Evolutionary conservation across 2,329 filamentous ascomycete genomes (phyloP), one percentile per base, ranked within the genome.

Genomic region (Sporothrix globosa): DNA sequence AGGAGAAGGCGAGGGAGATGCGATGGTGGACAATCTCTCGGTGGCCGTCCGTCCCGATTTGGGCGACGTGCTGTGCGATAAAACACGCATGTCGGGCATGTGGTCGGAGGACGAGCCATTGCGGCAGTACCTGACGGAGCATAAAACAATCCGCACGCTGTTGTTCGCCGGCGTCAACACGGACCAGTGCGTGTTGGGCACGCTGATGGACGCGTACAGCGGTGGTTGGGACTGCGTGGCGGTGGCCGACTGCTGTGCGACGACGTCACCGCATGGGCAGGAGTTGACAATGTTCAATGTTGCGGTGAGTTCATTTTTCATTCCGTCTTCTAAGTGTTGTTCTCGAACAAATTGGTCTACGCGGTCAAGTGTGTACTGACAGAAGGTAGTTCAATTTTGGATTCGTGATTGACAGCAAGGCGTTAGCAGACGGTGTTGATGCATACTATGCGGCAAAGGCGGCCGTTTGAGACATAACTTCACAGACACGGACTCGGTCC

Each of bases 121-220:
- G 60, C 81, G 81, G 69, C 76, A 77, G 52, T 82, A 80, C 52
- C 76, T 88, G 66, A 63, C 10, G 61, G 52, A 17, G 3, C 60
- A 46, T 80, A 63, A 79, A 79, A 0, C 82, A 81, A 27, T 66
- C 70, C 81, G 73, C 58, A 88, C 85, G 5, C 75, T 88, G 58
- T 74, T 89, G 24, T 88, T 89, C 73, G 78, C 84, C 0, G 87
- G 87, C 0, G 86, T 88, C 14, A 89, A 89, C 74, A 88, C 86
- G 2, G 86, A 89, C 77, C 86, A 88, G 75, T 88, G 87, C 75
- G 86, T 89, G 9, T 80, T 84, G 27, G 85, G 85, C 0, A 88
- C 85, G 17, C 77, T 88, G 71, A 79, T 81, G 65, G 86, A 89
- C 78, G 85, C 83, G 2, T 86, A 85, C 73, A 84, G 82, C 73